These are phyloP conservation scores for Gaeumannomyces tritici DNA, from an alignment of 2,329 filamentous ascomycete species.

Conservation along the genomic window DNA sequence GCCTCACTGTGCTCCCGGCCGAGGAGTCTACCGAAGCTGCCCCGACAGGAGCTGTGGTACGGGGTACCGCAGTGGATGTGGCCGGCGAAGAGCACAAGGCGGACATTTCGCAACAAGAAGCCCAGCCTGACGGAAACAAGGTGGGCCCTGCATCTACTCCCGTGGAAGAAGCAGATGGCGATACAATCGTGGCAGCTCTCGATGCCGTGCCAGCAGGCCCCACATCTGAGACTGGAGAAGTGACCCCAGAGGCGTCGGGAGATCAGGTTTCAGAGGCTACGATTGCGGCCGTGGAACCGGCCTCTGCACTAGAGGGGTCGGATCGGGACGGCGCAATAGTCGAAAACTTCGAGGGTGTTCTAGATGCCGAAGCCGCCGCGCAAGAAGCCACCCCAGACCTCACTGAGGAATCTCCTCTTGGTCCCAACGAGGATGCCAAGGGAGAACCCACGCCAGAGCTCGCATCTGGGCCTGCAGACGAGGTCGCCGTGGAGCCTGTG, in stretches of 20 bases:
- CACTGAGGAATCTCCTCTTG: background rate
- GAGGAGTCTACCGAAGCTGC: constrained; percentile 32
- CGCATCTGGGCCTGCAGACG: background rate
- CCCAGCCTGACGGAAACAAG: background rate
- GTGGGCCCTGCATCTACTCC: no score
- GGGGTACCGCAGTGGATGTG: constrained; percentile 29
- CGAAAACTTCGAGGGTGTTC: background rate
- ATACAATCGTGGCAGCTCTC: background rate
- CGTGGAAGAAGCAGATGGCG: background rate
- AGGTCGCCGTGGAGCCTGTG: constrained; percentile 1
- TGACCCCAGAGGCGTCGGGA: background rate
- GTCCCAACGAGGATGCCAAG: no score
- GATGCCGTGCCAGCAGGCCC: background rate
- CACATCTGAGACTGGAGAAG: background rate
- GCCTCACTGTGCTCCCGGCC: constrained; percentile 11
- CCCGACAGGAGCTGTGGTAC: no score
- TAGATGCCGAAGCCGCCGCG: background rate
- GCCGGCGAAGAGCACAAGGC: constrained; percentile 14
- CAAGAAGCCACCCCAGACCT: background rate
- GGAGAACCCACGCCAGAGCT: background rate
- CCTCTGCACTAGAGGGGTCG: background rate
- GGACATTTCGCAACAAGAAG: background rate
- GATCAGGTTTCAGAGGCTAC: background rate
- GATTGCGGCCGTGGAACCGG: background rate
- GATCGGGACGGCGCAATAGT: background rate